Base-by-base conservation (phyloP, 2,329 filamentous ascomycete species). In the Pseudohalonectria lignicola region DNA sequence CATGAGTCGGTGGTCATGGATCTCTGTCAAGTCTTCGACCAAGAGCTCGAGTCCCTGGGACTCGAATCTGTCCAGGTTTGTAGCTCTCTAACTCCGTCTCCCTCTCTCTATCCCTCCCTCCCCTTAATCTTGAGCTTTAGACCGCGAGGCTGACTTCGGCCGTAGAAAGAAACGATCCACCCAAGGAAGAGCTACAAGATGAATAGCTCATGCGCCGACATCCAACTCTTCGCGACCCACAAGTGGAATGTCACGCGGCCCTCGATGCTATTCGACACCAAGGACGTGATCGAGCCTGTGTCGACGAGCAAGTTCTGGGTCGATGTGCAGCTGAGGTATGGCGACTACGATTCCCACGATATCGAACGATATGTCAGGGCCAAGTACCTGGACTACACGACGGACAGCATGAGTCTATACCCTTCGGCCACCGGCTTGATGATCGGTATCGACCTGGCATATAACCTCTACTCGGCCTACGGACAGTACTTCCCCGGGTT, bases 141-240 rank as follows among this genome's bases (percentile, higher is more conserved):
- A n/a, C n/a, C n/a, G n/a, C n/a, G n/a, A n/a, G n/a, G n/a, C n/a
- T n/a, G n/a, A n/a, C n/a, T n/a, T n/a, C n/a, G n/a, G n/a, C n/a
- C n/a, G n/a, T n/a, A 98, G 57, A 98, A 98, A 62, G 92, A 98
- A 66, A 96, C 92, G 0, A 98, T 98, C 42, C 92, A 98, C 67
- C 92, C 92, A 37, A 77, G 92, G 76, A 98, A 98, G 64, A 95
- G 87, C 4, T 98, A 98, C 76, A 98, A 98, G 76, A 98, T 98
- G 92, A 98, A 98, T 70, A 95, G 88, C 53, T 96, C 90, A 41
- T 96, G 92, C 53, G 92, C 93, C 4, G 92, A 98, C 59, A 95
- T 98, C 45, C 71, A 96, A 39, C 74, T 98, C 9, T 98, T 98
- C 54, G 90, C 92, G 28, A 94, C 84, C 46, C 92, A 96, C 66